A percentile compares a stretch with the other conserved stretches of the same genome.
phyloP scores from a whole-genome alignment of 495 filamentous ascomycete genomes.

The Aspergillus olivimuriae region DNA sequence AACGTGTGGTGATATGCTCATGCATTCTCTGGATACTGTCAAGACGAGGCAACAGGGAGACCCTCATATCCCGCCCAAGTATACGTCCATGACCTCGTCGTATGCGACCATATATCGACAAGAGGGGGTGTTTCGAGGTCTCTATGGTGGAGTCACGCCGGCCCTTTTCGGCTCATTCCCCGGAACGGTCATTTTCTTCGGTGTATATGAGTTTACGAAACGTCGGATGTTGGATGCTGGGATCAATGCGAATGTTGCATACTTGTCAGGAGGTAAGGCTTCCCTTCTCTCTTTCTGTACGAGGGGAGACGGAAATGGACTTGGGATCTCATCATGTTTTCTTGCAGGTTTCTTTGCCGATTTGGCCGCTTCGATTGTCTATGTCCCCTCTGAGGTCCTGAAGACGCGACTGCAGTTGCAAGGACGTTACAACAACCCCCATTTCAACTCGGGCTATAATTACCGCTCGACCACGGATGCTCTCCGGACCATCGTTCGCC shows the following conservation, averaged over 20 bases:
- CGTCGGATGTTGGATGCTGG: constrained; percentile 77
- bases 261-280: constrained; percentile 74
- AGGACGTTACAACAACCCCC: constrained; percentile 89
- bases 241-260: constrained; percentile 70
- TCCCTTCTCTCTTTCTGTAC: too few species aligned
- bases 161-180: constrained; percentile 90
- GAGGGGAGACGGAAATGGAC: not conserved
- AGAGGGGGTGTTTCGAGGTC: constrained; percentile 77
- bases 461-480: constrained; percentile 78
- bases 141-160: constrained; percentile 90
- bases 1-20: constrained; percentile 90
- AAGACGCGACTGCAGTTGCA: constrained; percentile 95
- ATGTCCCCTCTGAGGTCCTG: constrained; percentile 93
- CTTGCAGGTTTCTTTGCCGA: constrained; percentile 77
- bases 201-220: constrained; percentile 93
- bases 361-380: constrained; percentile 82
- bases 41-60: constrained; percentile 99
- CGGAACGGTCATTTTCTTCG: constrained; percentile 92
- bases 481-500: constrained; percentile 69
- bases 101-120: constrained; percentile 90
- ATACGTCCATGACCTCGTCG: constrained; percentile 78
- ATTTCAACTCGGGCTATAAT: constrained; percentile 89
- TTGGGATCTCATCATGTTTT: not conserved
- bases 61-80: constrained; percentile 82
- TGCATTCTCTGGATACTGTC: constrained; percentile 98